Evolutionary conservation across 73 alveolate species (phyloP).

Genomic region (Blepharisma stoltei): DNA sequence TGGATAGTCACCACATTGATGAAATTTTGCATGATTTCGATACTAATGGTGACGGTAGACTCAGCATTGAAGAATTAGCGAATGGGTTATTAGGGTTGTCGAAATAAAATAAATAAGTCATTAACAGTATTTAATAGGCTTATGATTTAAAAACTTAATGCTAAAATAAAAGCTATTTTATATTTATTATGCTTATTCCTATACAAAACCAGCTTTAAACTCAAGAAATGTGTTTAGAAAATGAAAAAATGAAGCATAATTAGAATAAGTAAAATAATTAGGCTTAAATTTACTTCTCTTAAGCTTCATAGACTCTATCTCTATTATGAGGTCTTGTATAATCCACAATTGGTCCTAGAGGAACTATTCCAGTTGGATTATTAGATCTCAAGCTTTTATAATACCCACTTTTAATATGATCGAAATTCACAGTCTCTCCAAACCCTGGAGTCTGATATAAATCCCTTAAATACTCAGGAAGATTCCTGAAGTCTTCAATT

Average conservation of each 20-base stretch:
- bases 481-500: slow-evolving; percentile 50
- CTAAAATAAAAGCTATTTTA: no score
- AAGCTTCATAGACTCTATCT: not conserved
- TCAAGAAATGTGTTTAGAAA: no score
- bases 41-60: not conserved
- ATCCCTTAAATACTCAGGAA: slow-evolving; percentile 40
- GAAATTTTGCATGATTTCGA: not conserved
- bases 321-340: slow-evolving; percentile 41
- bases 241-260: no score
- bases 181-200: no score
- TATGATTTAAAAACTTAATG: no score
- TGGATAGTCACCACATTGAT: not conserved
- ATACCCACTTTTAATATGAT: slow-evolving; percentile 54
- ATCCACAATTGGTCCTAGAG: slow-evolving; percentile 51
- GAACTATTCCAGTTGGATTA: slow-evolving; percentile 28
- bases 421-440: slow-evolving; percentile 46
- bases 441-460: slow-evolving; percentile 30
- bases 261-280: no score
- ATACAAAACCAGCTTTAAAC: no score
- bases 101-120: no score
- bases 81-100: slow-evolving; percentile 44
- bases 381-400: slow-evolving; percentile 40
- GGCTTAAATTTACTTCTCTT: no score
- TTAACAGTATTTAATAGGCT: no score
- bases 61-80: slow-evolving; percentile 44